Percentiles rank a stretch among this genome's conserved stretches.
These are phyloP conservation scores for Gentiana macrophylla DNA, from an alignment of 257 asterid species.

Conservation along the genomic window DNA sequence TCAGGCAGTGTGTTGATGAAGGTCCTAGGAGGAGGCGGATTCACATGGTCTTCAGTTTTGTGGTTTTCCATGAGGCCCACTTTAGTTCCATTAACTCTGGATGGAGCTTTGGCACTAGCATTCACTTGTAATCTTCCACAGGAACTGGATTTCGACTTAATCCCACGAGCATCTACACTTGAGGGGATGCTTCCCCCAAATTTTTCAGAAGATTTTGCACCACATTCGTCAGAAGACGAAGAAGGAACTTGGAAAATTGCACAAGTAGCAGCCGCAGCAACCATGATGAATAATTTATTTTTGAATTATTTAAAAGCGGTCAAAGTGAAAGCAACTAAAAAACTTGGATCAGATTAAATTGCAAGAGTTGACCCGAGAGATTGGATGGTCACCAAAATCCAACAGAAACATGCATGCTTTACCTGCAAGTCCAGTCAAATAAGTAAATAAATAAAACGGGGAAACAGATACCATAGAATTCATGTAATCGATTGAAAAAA, in stretches of 20 bases:
- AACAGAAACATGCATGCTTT: conserved; percentile 1
- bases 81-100: conserved; percentile 84
- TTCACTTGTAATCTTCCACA: conserved; percentile 54
- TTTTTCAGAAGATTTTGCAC: conserved; percentile 47
- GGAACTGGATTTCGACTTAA: conserved; percentile 45
- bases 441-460: neutral
- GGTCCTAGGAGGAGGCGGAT: conserved; percentile 62
- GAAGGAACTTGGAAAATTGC: conserved; percentile 56
- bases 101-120: conserved; percentile 81
- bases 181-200: conserved; percentile 47
- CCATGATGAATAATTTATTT: conserved; percentile 35
- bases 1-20: conserved; percentile 86
- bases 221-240: conserved; percentile 37
- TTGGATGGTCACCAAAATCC: conserved; percentile 1
- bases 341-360: neutral
- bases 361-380: conserved; percentile 1
- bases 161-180: conserved; percentile 49
- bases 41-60: conserved; percentile 46
- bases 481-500: neutral
- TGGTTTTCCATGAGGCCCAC: conserved; percentile 57
- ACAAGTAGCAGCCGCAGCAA: conserved; percentile 60
- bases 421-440: conserved; percentile 4
- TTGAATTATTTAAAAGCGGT: neutral
- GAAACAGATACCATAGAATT: neutral
- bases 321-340: neutral